phyloP scores from a whole-genome alignment of 2,329 filamentous ascomycete genomes.

The Lachnellula subtilissima region DNA sequence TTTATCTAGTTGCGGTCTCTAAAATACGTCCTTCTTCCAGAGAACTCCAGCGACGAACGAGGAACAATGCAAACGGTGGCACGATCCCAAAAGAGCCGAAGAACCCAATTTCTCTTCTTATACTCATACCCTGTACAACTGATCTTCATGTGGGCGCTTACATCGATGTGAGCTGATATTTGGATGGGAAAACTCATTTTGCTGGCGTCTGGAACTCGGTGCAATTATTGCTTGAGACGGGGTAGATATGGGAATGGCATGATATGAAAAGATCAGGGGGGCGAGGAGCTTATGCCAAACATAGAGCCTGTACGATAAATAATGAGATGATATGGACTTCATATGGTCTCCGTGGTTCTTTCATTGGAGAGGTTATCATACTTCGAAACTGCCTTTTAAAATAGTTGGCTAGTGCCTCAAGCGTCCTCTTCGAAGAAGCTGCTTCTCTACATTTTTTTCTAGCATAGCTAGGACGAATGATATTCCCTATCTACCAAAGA shows the following conservation, averaged over 20 bases:
- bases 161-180: conserved; percentile 17
- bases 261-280: background rate
- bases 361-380: no score
- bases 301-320: background rate
- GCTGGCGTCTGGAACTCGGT: conserved; percentile 18
- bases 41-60: conserved; percentile 62
- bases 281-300: background rate
- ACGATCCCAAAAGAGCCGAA: conserved; percentile 76
- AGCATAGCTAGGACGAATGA: background rate
- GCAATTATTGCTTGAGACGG: background rate
- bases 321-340: background rate
- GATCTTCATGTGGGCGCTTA: conserved; percentile 86
- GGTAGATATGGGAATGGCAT: background rate
- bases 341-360: background rate
- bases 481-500: background rate
- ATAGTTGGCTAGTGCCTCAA: background rate
- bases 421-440: background rate
- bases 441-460: background rate
- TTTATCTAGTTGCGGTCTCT: conserved; percentile 73
- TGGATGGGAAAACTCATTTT: conserved; percentile 14
- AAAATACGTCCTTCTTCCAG: conserved; percentile 91
- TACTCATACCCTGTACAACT: conserved; percentile 95
- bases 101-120: conserved; percentile 87
- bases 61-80: conserved; percentile 66
- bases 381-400: no score